Base-by-base conservation (phyloP, 495 filamentous ascomycete species). In the Bacidia gigantensis region DNA sequence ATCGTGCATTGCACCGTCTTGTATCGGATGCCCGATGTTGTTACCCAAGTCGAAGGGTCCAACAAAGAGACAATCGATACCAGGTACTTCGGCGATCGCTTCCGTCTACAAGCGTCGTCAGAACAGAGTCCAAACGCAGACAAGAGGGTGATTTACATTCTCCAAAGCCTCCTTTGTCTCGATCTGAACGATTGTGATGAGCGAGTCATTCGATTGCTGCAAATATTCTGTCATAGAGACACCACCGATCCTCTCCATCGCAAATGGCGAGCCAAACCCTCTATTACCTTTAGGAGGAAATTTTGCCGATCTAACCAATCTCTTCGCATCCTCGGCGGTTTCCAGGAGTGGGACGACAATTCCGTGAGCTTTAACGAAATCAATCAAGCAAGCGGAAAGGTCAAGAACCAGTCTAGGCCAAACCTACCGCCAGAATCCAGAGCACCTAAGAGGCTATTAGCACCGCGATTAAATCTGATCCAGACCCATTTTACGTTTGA, bases 131-230 rank as follows among this genome's bases (percentile, higher is more conserved):
- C n/a, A n/a, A 2, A 39, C 18, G 20, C 12, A 51, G 18, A 11
- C 10, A 9, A 22, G 11, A 14, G 3, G 25, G 11, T 11, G 20
- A 46, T 38, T 0, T 52, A 67, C 77, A 52, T 77, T 70, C 2
- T 84, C 76, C 40, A 92, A 66, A 0, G 84, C 85, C 57, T 81
- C 81, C 55, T 70, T 71, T 0, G 87, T 92, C 65, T 93, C 87
- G 51, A 92, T 89, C 69, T 92, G 87, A 25, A 89, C 76, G 59
- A 87, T 81, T 20, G 82, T 84, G 26, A 87, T 62, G 11, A 89
- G 66, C 35, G 73, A 72, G 10, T 77, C 75, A 64, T 90, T 89
- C 23, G 86, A 83, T 52, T 87, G 76, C 56, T 82, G 75, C 22
- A 87, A 71, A 56, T 93, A 93, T 39, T 84, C 78, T 2, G 72